Base-by-base conservation (phyloP, 371 early-diverging fungal genomes). In the Lichtheimia ornata region DNA sequence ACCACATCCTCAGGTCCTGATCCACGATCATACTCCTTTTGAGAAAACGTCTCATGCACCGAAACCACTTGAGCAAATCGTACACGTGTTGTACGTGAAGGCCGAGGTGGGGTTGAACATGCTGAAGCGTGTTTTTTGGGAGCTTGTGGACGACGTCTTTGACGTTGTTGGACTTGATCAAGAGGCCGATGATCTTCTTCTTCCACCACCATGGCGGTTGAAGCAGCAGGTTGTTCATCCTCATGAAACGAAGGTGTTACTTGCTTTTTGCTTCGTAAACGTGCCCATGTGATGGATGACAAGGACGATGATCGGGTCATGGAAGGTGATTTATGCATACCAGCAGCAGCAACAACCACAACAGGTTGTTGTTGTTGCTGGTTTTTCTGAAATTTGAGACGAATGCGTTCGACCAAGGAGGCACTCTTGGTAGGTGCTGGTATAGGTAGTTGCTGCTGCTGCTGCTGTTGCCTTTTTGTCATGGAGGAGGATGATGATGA, bases 11-110 rank as follows among this genome's bases (percentile, higher is more conserved):
- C 65, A 3, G 83, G 75, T 65, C 86, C 84, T 18, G 88, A 87
- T 14, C 77, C 72, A 7, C 91, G 83, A 60, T 90, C 91, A 59
- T 91, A 91, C 28, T 88, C 84, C 5, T 74, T 77, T 14, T 81
- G 73, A n/a, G 87, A 80, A 70, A 77, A 91, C 6, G 91, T 88
- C 51, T 83, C 80, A 27, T 81, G 77, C 4, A 89, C 59, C 27
- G 59, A 58, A 6, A 65, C 66, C 7, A 42, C 42, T 22, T 61
- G 61, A 27, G 65, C 61, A 50, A 78, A 78, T 2, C 66, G 58
- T 14, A 76, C 68, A 18, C 40, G 18, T 43, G 28, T 18, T 40
- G 55, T 20, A 24, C 58, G 12, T 20, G 40, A 6, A 42, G 56
- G 35, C 9, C 11, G 5, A 0, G 35, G 14, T 20, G 43, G 56